Evolutionary conservation across 768 basidiomycete genomes (phyloP).

Genomic region (Rhodotorula taiwanensis): DNA sequence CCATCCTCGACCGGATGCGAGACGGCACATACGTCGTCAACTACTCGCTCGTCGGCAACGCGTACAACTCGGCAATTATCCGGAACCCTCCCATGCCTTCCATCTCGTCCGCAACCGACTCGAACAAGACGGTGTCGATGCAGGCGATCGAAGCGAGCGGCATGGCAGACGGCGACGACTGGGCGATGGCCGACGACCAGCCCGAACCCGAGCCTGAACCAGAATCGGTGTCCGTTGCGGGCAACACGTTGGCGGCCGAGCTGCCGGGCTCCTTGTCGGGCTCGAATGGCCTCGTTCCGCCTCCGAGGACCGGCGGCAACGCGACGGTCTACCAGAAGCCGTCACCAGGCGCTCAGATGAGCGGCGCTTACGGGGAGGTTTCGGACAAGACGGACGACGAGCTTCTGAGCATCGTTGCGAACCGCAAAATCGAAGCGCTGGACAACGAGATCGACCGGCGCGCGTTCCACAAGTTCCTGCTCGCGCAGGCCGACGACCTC

Average conservation of each 20-base stretch:
- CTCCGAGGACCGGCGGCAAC: too few relatives aligned
- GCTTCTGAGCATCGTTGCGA: conserved; percentile 8
- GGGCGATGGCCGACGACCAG: conserved; percentile 13
- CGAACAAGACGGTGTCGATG: conserved; percentile 27
- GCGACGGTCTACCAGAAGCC: background rate
- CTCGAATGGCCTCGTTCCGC: too few relatives aligned
- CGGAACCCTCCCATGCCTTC: conserved; percentile 4
- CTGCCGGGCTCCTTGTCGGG: too few relatives aligned
- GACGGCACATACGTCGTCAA: conserved; percentile 66
- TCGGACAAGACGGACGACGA: conserved; percentile 14
- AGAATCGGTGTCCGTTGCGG: background rate
- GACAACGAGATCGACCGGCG: conserved; percentile 42
- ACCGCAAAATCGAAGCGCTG: conserved; percentile 11
- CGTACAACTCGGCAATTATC: conserved; percentile 8
- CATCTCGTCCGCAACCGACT: conserved; percentile 1
- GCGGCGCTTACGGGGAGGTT: conserved; percentile 12
- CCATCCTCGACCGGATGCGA: conserved; percentile 61
- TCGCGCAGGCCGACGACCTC: conserved; percentile 60
- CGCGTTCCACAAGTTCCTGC: conserved; percentile 47
- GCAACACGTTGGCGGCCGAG: background rate
- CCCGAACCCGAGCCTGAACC: background rate
- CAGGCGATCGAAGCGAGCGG: conserved; percentile 12
- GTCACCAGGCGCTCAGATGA: conserved; percentile 4
- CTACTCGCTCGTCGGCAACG: conserved; percentile 45
- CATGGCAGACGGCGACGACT: background rate